phyloP scores from a whole-genome alignment of 345 rosid genomes.

The Sisymbrium irio region DNA sequence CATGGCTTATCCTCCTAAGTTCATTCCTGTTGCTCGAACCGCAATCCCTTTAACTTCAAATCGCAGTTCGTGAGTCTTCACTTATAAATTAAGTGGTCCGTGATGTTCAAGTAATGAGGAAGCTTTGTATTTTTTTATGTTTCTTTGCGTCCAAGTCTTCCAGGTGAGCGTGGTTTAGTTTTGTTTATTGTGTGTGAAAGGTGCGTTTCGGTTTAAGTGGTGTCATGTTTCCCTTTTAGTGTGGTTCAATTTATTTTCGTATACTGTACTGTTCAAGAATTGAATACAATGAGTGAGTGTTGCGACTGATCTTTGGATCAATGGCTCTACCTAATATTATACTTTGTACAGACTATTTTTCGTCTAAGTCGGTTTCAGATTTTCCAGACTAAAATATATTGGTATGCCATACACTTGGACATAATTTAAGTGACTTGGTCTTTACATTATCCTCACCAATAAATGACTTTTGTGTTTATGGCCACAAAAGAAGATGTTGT shows the following conservation, averaged over 20 bases:
- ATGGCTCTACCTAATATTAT: no score
- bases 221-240: neutral
- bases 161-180: neutral
- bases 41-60: neutral
- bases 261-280: neutral
- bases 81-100: neutral
- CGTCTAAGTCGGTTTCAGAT: no score
- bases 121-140: neutral
- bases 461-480: no score
- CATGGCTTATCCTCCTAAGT: conserved; percentile 22
- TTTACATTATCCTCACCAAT: no score
- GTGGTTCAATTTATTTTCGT: neutral
- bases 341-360: no score
- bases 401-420: no score
- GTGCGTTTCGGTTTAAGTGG: neutral
- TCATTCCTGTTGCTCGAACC: conserved; percentile 15
- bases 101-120: neutral
- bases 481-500: no score
- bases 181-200: neutral
- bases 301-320: neutral
- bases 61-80: neutral
- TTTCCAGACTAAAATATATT: no score
- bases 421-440: no score
- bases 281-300: neutral
- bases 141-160: neutral